Base-by-base conservation (phyloP, 2,329 filamentous ascomycete genomes). In the Cadophora malorum region DNA sequence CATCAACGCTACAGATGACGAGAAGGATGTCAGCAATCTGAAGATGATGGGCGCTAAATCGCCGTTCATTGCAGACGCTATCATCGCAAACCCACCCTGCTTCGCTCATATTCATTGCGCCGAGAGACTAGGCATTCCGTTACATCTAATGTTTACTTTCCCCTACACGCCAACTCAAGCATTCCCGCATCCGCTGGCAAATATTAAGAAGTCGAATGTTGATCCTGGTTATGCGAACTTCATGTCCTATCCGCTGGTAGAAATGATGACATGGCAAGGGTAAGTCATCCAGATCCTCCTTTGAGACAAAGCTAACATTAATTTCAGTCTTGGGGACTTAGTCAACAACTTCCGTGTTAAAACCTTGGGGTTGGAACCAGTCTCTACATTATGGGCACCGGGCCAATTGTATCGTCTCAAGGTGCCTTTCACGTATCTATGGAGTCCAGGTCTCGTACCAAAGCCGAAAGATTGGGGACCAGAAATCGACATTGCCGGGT, bases 181-280 rank as follows among this genome's bases (percentile, higher is more conserved):
- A 0, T 95, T 95, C 71, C 76, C 76, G 0, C 92, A 95, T 76
- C 92, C 92, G 0, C 78, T 95, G 61, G 91, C 91, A 10, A 93
- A 88, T 75, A 90, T 95, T 78, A 91, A 90, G 75, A 85, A 85
- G 69, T 88, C 85, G 19, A 92, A 93, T 71, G 86, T 93, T 9
- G 90, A 94, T 73, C 83, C 86, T 1, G 88, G 87, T 23, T 92
- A 92, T 75, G 88, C 90, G 14, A 96, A 95, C 78, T 93, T 92
- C 76, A 92, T 95, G 77, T 91, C 88, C 1, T 96, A 94, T 76
- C 89, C 91, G 0, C 80, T 95, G 45, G 91, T 95, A 1, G 92
- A 95, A 76, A 90, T 93, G 87, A 92, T 95, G 85, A 91, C 93
- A 0, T 97, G 94, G 94, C 93, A 97, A 78, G 94, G 94, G 82